Evolutionary conservation across 805 yeast species (phyloP), one percentile per base, ranked within the genome.

Genomic region (Metschnikowia borealis): DNA sequence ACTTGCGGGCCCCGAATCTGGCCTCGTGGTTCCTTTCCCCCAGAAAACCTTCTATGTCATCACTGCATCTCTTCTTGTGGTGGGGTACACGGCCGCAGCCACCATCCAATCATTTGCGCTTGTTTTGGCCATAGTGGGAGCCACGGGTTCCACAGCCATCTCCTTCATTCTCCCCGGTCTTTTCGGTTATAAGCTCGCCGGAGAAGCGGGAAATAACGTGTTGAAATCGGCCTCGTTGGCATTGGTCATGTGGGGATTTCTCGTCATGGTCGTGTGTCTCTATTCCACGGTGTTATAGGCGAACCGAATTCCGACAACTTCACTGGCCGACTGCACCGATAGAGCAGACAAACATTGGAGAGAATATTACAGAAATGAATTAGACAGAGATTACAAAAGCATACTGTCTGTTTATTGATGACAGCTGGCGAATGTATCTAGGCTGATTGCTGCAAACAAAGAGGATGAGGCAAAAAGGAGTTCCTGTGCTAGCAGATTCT

Each of bases 61-160:
- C 45, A 82, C 90, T 0, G 50, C 78, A 0, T 32, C 67, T 0
- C 69, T 87, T 36, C 67, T 82, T 4, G 2, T 73, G 0, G 54
- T 64, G 2, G 76, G 85, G 0, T 87, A 85, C 59, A 51, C 74
- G 0, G 65, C 82, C 14, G 89, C 95, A 0, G 64, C 82, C 0
- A 65, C 80, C 8, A 78, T 87, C 8, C 69, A 75, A 1, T 84
- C 89, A 0, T 81, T 87, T 61, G 91, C 85, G 47, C 75, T 79
- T 34, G 86, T 87, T 3, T 66, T 87, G 44, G 81, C 92, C 1
- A 69, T 87, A 47, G 90, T 87, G 8, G 95, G 95, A 3, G 85
- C 91, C 5, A 87, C 94, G 0, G 95, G 95, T 0, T 87, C 91
- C 4, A 87, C 91, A 0, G 73, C 89, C 23, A 87, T 87, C 46